Conservation (phyloP, 768 basidiomycete species). For the Omphalotus guepiniiformis region DNA sequence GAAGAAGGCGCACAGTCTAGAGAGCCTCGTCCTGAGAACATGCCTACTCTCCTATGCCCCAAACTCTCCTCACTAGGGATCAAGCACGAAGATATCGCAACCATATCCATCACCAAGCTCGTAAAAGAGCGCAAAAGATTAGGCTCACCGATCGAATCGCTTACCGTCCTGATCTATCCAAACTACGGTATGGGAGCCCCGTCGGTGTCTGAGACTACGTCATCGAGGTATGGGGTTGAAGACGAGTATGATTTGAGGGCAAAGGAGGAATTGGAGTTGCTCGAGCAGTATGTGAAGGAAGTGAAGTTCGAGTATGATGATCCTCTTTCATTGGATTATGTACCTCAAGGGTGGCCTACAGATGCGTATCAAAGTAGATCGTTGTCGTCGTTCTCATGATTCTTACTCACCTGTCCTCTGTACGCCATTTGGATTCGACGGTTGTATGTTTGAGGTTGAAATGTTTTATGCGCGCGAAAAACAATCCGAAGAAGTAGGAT, state of each 20-base stretch:
- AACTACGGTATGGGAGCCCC: neutral
- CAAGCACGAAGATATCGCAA: slow-evolving; percentile 7
- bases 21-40: neutral
- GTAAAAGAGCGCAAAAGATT: slow-evolving; percentile 1
- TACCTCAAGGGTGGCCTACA: slow-evolving; percentile 5
- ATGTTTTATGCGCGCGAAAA: too few relatives aligned
- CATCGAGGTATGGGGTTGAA: slow-evolving; percentile 1
- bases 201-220: neutral
- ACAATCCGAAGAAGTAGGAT: too few relatives aligned
- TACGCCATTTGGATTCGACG: too few relatives aligned
- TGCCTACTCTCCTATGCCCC: neutral
- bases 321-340: slow-evolving; percentile 5
- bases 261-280: slow-evolving; percentile 2
- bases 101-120: slow-evolving; percentile 6
- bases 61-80: neutral
- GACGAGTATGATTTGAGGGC: slow-evolving; percentile 6
- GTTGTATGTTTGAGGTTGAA: too few relatives aligned
- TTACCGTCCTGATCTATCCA: neutral
- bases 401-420: too few relatives aligned
- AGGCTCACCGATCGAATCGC: slow-evolving; percentile 1
- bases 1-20: neutral
- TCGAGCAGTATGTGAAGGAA: slow-evolving; percentile 1
- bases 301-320: slow-evolving; percentile 8
- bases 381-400: too few relatives aligned
- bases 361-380: slow-evolving; percentile 7